Base-by-base conservation (phyloP, 768 basidiomycete species). In the Hypholoma sublateritium region DNA sequence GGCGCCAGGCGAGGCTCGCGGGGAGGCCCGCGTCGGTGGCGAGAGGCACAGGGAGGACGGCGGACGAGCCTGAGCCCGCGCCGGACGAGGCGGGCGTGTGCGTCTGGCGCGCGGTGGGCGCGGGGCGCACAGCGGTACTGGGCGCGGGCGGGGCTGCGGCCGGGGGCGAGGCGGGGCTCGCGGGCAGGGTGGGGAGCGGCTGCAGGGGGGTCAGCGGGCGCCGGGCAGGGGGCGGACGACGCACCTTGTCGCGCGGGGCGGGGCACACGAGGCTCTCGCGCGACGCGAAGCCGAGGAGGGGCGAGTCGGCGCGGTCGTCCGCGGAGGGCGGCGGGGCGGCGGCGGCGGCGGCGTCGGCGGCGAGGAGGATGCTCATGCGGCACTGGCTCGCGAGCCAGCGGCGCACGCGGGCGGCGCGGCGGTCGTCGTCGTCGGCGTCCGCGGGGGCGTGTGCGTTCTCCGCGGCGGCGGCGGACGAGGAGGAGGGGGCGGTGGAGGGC, bases 271-370 rank as follows among this genome's bases (percentile, higher is more conserved):
- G 42, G 32, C 28, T 45, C 32, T 41, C 22, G 32, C 32, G 21
- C 53, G 39, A 22, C 21, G 34, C 6, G 46, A 65, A 69, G 6
- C 67, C 68, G 4, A 69, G 64, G 4, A 69, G 21, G 0, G 68
- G 68, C n/a, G 67, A 69, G 59, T 67, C 67, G 3, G 62, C 63
- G 42, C 65, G 67, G 22, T 44, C 17, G n/a, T 44, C 17, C 4
- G 5, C 43, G 22, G n/a, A 16, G 39, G 3, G n/a, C 17, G 39
- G 3, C 39, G 39, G 8, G 19, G 19, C 14, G 16, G 39, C 14
- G 19, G 16, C 13, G 16, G 39, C 14, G 39, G 9, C 4, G 39
- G 39, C 39, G 4, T 19, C 14, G 16, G 5, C 19, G 9, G 39
- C 43, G 16, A 44, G 16, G 46, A 47, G 25, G 22, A 47, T 47